Evolutionary conservation across 148 eudicot genomes (phyloP), one percentile per base, ranked within the genome.

Genomic region (Nyssa sinensis): DNA sequence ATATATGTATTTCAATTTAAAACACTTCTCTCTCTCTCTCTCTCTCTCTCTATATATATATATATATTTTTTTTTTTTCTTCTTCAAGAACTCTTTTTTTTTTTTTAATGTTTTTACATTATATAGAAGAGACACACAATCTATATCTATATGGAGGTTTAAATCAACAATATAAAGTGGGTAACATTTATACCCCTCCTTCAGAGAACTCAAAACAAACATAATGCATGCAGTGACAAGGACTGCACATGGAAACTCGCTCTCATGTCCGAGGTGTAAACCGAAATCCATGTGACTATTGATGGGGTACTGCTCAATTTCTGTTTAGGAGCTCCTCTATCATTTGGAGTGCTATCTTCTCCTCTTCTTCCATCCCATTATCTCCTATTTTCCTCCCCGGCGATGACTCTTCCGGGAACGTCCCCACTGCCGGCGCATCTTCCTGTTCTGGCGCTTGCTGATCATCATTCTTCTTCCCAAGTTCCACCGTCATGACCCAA

Each of bases 401-500:
- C 7, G 7, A 0, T 19, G 59, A 3, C 44, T 3, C 44, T 37
- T 37, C 44, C 59, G 24, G 3, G 0, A 19, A 17, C 14, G 59
- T 19, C 6, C 21, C 59, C 4, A 10, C 62, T 69, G 3, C 59
- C 28, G 14, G 31, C 59, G 21, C 31, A 27, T 37, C 49, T 25
- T 47, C 49, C 55, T 21, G 31, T 41, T 49, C 10, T 35, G 47
- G 59, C 66, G 23, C 69, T 14, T 10, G 2, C 62, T 51, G 41
- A 27, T 39, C 67, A 14, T 35, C 17, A 14, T 13, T 30, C 25
- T 71, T 29, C 29, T 25, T 47, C 32, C 71, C 81, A 9, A 79
- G 67, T 65, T 64, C 82, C 10, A 79, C 74, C 13, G 58, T 67
- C 74, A 67, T 64, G 67, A 81, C 81, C 81, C 81, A 81, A 2